These are phyloP conservation scores for Candida tammaniensis DNA, from an alignment of 805 yeast species.

Conservation along the genomic window DNA sequence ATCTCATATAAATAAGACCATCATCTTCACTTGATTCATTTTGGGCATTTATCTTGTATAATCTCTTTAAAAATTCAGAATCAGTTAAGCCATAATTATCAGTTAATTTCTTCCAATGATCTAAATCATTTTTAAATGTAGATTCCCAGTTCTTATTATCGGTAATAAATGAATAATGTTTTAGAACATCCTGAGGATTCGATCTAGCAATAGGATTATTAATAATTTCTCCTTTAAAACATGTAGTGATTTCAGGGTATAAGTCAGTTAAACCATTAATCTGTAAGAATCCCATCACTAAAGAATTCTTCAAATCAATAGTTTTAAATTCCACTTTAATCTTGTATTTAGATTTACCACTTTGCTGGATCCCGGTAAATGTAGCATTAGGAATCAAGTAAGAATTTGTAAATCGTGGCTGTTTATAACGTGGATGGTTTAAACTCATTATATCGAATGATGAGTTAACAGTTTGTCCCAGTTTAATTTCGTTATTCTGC, in stretches of 20 bases:
- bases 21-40: conserved; percentile 22
- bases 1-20: conserved; percentile 71
- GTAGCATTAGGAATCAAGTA: conserved; percentile 60
- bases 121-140: conserved; percentile 41
- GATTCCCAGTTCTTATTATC: conserved; percentile 58
- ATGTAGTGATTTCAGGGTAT: conserved; percentile 65
- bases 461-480: not conserved
- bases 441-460: conserved; percentile 9
- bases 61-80: conserved; percentile 23
- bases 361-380: conserved; percentile 68
- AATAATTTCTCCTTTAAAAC: conserved; percentile 69
- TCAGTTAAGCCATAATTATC: conserved; percentile 49
- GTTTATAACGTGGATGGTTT: conserved; percentile 6
- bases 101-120: conserved; percentile 49
- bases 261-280: conserved; percentile 64
- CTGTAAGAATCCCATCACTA: conserved; percentile 57
- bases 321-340: conserved; percentile 67
- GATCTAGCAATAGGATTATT: conserved; percentile 38
- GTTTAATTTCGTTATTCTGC: not conserved
- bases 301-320: conserved; percentile 57
- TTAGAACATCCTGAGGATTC: conserved; percentile 15
- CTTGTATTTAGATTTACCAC: conserved; percentile 62
- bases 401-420: conserved; percentile 33
- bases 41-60: conserved; percentile 19
- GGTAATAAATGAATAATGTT: conserved; percentile 52